Percentiles rank a stretch among this genome's conserved stretches.
phyloP scores from a whole-genome alignment of 768 basidiomycete species.

The Boletus reticulatus region DNA sequence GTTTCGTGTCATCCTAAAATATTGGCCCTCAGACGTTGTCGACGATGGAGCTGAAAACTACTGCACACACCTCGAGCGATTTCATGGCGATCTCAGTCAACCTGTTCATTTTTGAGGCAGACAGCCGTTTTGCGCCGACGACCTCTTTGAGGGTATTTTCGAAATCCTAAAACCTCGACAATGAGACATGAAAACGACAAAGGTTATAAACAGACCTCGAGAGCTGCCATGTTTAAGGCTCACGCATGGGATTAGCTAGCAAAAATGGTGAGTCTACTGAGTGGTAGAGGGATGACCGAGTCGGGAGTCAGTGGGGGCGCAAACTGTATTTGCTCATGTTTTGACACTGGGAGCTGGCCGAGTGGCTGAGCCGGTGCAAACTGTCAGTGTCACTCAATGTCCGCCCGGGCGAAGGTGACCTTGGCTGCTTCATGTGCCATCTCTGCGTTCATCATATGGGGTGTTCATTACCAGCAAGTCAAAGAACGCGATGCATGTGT shows the following conservation, averaged over 20 bases:
- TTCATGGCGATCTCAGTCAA: constrained; percentile 77
- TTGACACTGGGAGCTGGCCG: constrained; percentile 8
- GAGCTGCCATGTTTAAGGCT: constrained; percentile 36
- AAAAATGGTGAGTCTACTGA: not conserved
- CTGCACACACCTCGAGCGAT: constrained; percentile 61
- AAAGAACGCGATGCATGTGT: constrained; percentile 72
- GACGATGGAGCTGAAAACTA: not conserved
- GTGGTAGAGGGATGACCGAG: constrained; percentile 4
- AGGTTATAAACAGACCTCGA: constrained; percentile 34
- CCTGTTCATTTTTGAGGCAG: constrained; percentile 78
- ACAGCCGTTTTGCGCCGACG: constrained; percentile 79
- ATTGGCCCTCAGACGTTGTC: not conserved
- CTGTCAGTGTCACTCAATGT: constrained; percentile 45
- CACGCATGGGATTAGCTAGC: constrained; percentile 20
- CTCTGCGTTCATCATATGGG: constrained; percentile 76
- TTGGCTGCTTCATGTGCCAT: constrained; percentile 63
- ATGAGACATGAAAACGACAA: constrained; percentile 2
- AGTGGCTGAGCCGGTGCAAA: constrained; percentile 19
- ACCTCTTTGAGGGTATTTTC: constrained; percentile 79
- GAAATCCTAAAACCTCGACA: constrained; percentile 57
- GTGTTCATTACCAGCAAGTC: constrained; percentile 83
- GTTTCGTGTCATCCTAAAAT: constrained; percentile 73
- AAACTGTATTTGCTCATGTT: constrained; percentile 42
- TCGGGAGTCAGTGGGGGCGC: not conserved
- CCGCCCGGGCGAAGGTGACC: constrained; percentile 69